These are phyloP conservation scores for Alternaria angustiovoidea DNA, from an alignment of 2,329 filamentous ascomycete genomes.

Conservation along the genomic window DNA sequence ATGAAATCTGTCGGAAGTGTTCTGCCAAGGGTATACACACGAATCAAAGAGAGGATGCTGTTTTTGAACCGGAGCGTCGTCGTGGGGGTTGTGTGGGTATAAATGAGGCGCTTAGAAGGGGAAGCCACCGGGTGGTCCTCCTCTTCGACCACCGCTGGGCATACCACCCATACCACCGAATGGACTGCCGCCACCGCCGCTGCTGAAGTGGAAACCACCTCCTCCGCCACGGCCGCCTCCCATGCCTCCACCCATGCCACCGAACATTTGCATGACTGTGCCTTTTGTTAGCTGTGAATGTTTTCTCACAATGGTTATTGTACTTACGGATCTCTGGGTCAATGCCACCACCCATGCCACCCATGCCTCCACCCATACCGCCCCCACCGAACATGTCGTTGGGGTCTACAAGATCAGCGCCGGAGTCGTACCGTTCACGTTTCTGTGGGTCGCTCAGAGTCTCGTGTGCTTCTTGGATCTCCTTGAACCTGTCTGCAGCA, in stretches of 20 bases:
- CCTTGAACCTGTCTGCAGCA: constrained; percentile 94
- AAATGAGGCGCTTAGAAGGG: constrained; percentile 27
- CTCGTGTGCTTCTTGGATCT: constrained; percentile 96
- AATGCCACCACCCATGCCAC: constrained; percentile 64
- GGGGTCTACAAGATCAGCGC: constrained; percentile 88
- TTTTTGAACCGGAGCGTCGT: not conserved
- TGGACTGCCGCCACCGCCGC: constrained; percentile 52
- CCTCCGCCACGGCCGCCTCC: constrained; percentile 56
- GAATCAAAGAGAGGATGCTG: constrained; percentile 12
- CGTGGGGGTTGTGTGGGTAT: not conserved
- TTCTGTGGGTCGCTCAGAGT: constrained; percentile 95
- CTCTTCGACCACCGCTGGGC: constrained; percentile 43
- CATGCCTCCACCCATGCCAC: constrained; percentile 60
- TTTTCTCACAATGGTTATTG: not conserved
- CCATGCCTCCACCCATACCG: constrained; percentile 36
- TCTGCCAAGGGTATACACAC: constrained; percentile 32
- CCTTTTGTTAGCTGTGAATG: constrained; percentile 12
- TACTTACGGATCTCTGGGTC: constrained; percentile 47
- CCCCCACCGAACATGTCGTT: constrained; percentile 80
- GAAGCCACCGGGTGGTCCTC: constrained; percentile 45
- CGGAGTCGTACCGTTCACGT: constrained; percentile 87
- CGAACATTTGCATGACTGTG: constrained; percentile 50
- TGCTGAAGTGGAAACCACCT: constrained; percentile 55
- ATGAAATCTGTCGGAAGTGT: constrained; percentile 22
- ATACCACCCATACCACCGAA: constrained; percentile 49